A percentile compares a stretch with the other conserved stretches of the same genome.
These are phyloP conservation scores for Plasmodium yoelii DNA, from an alignment of 169 alveolate species.

Conservation along the genomic window DNA sequence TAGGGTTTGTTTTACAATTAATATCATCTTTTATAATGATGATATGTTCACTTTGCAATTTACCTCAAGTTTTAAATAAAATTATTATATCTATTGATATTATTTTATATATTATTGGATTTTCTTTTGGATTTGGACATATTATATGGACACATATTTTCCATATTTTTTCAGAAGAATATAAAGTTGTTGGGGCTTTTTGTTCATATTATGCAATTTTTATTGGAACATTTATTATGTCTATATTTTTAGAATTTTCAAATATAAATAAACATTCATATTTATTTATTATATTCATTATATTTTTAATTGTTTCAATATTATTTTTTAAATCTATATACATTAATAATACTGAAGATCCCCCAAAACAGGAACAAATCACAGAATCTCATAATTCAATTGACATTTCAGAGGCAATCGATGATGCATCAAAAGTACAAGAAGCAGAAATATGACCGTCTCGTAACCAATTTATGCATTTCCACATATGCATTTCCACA, in stretches of 20 bases:
- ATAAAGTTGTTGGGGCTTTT: slow-evolving; percentile 42
- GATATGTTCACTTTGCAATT: slow-evolving; percentile 7
- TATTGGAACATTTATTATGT: slow-evolving; percentile 45
- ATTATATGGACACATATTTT: slow-evolving; percentile 53
- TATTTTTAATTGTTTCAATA: slow-evolving; percentile 19
- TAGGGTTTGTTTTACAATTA: slow-evolving; percentile 20
- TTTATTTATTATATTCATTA: slow-evolving; percentile 18
- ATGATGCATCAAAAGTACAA: too few relatives aligned
- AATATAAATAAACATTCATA: slow-evolving; percentile 6
- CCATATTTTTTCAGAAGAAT: slow-evolving; percentile 47
- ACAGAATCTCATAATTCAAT: too few relatives aligned
- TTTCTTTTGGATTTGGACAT: slow-evolving; percentile 72
- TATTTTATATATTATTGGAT: slow-evolving; percentile 15
- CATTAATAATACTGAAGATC: not conserved
- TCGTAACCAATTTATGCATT: too few relatives aligned
- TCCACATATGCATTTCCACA: too few relatives aligned
- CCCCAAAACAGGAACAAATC: too few relatives aligned
- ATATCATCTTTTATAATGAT: slow-evolving; percentile 15
- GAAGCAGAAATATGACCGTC: too few relatives aligned
- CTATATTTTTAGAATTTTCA: slow-evolving; percentile 15
- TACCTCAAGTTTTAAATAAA: not conserved
- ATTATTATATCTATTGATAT: slow-evolving; percentile 18
- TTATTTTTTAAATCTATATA: slow-evolving; percentile 7
- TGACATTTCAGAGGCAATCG: too few relatives aligned
- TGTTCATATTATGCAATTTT: slow-evolving; percentile 40